Base-by-base conservation (phyloP, 2,329 filamentous ascomycete species). In the Colletotrichum gloeosporioides region DNA sequence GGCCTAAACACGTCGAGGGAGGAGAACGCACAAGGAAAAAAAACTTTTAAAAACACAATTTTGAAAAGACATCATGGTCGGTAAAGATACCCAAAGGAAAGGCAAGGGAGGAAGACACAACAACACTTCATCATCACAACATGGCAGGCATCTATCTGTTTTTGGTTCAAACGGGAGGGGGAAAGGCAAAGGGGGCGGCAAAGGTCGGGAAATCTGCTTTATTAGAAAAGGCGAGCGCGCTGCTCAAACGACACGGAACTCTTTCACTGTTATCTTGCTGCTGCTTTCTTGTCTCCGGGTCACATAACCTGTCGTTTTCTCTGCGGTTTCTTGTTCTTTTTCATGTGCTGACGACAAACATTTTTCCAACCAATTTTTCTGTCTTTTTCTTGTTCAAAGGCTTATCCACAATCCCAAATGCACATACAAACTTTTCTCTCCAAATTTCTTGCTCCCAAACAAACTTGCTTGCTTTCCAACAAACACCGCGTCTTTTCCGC, bases 171-270 rank as follows among this genome's bases (percentile, higher is more conserved):
- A 53, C 44, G 44, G 44, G 39, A 49, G 39, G 39, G 39, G n/a
- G 44, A 53, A 53, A 22, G 44, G 44, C 44, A 49, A 49, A 13
- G 44, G 18, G n/a, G 44, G 44, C 44, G 55, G 67, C 22, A n/a
- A 22, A 9, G 44, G 63, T 18, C 18, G 53, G 71, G 29, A 76
- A 32, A 68, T 53, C 32, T 76, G 55, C 32, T 55, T 57, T 68
- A 53, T 53, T 69, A 61, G 71, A 64, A 73, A 27, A 61, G 70
- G 70, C 73, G 70, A 76, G 73, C 73, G 73, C 73, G 64, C 73
- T 73, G 73, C 73, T 76, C 73, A 65, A 31, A 76, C 64, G 73
- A 64, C 59, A 76, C 63, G 70, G 73, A 27, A 36, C 16, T 62
- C 18, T 55, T 49, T 49, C 18, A 49, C 18, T 18, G 12, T 67